Evolutionary conservation across 108 stramenopile species (phyloP).

Genomic region (Cyclotella distinguenda): DNA sequence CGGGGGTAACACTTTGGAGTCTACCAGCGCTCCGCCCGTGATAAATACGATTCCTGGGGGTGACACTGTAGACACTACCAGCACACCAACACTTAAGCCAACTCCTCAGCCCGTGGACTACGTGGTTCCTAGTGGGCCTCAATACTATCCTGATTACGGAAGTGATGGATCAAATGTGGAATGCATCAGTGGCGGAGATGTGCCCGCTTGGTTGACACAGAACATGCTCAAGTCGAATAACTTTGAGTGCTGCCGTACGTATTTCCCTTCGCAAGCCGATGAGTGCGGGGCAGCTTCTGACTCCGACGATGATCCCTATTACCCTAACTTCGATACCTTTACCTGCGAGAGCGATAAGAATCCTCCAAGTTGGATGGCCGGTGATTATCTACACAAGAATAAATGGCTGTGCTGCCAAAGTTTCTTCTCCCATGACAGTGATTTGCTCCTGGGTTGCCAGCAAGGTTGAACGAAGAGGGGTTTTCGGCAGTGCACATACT

Average conservation of each 20-base stretch:
- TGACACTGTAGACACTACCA: background rate
- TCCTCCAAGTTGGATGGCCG: constrained; percentile 12
- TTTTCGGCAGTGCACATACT: too few species aligned
- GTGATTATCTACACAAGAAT: constrained; percentile 16
- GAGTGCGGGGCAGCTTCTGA: constrained; percentile 4
- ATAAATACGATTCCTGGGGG: too few species aligned
- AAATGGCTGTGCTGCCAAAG: constrained; percentile 9
- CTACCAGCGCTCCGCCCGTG: too few species aligned
- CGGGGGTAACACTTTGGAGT: too few species aligned
- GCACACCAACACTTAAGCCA: background rate
- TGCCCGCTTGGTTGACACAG: background rate
- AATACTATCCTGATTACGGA: constrained; percentile 18
- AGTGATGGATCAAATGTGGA: constrained; percentile 1
- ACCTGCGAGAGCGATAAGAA: background rate
- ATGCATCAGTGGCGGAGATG: background rate
- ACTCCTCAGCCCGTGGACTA: background rate
- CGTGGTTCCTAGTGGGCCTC: background rate
- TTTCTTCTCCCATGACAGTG: constrained; percentile 10
- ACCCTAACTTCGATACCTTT: constrained; percentile 4
- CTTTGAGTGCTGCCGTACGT: constrained; percentile 10
- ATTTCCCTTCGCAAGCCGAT: constrained; percentile 2
- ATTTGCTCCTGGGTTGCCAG: constrained; percentile 6
- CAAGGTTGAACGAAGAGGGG: background rate
- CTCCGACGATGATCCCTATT: constrained; percentile 3
- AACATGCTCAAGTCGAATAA: constrained; percentile 8